Evolutionary conservation across 495 filamentous ascomycete genomes (phyloP), one percentile per base, ranked within the genome.

Genomic region (Podospora pseudocomata): DNA sequence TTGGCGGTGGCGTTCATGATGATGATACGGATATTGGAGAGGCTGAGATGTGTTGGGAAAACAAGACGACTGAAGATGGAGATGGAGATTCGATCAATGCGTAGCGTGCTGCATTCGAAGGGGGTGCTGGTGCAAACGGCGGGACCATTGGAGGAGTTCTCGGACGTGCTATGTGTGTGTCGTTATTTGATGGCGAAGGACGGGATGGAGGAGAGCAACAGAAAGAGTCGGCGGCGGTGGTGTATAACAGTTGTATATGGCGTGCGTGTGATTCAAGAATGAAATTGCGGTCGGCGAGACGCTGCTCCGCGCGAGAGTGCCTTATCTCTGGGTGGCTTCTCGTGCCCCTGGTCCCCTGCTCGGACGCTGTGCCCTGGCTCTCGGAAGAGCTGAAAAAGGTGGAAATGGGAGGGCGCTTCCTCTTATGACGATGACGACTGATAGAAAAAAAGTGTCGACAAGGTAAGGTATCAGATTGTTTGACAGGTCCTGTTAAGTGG

Each of bases 81-180:
- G 6, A 58, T 27, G 56, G 23, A 20, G 59, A 28, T 27, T 61
- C 23, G 59, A 28, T 61, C 28, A 64, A 30, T 64, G 64, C 39
- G 64, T 70, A 61, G n/a, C 39, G 39, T 19, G 39, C 64, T 27
- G 65, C 55, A 63, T 49, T 64, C 63, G 64, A 69, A 30, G 60
- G 34, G 13, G n/a, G 18, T 63, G 32, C 61, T 30, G 9, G 39
- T 11, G 44, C 56, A 39, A 65, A 67, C 57, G 59, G 61, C 54
- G 60, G 69, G 60, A 70, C 56, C 69, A 70, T 70, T 70, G 69
- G 69, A 20, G 27, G 27, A 63, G 30, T 3, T 63, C 27, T 63
- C 20, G 39, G 7, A 49, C 13, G 61, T 63, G 23, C 23, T 26
- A 26, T 27, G 59, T 9, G 28, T 27, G 16, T 27, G 20, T 18